phyloP scores from a whole-genome alignment of 1,284 basidiomycete species.

The Apiotrichum domesticum region DNA sequence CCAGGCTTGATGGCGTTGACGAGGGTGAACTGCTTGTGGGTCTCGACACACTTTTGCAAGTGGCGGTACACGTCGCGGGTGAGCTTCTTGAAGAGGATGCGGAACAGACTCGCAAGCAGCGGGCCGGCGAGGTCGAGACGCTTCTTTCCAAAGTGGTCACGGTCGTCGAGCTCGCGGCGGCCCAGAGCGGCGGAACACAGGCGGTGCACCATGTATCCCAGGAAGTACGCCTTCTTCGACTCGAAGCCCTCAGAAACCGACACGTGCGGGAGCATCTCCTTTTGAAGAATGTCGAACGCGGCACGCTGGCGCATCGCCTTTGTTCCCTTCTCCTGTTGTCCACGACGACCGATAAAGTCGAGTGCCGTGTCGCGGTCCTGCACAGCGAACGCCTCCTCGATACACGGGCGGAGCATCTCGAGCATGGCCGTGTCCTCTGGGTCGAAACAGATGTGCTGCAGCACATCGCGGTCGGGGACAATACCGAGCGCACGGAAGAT shows the following conservation, averaged over 20 bases:
- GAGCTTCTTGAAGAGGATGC: conserved; percentile 95
- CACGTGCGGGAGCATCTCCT: conserved; percentile 97
- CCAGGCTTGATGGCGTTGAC: conserved; percentile 88
- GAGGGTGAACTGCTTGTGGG: conserved; percentile 91
- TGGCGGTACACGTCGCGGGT: conserved; percentile 97
- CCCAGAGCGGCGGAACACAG: conserved; percentile 88
- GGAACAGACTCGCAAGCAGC: conserved; percentile 87
- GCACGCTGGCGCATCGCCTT: conserved; percentile 89
- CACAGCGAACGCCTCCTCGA: conserved; percentile 97
- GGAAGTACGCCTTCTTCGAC: conserved; percentile 98
- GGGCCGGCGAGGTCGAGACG: conserved; percentile 94
- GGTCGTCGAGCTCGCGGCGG: conserved; percentile 92
- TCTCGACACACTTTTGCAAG: conserved; percentile 97
- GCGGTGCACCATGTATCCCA: conserved; percentile 99
- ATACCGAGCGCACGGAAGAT: conserved; percentile 97
- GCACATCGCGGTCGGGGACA: conserved; percentile 93
- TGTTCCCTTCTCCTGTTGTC: conserved; percentile 88
- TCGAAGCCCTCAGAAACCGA: conserved; percentile 94
- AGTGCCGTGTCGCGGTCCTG: conserved; percentile 88
- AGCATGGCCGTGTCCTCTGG: conserved; percentile 92
- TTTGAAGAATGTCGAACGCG: conserved; percentile 96
- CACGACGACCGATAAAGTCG: conserved; percentile 97
- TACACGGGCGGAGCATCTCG: conserved; percentile 97
- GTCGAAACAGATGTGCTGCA: conserved; percentile 98
- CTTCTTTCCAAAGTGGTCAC: conserved; percentile 99